Conservation (phyloP, 805 yeast genomes). For the Candida namnaoensis region DNA sequence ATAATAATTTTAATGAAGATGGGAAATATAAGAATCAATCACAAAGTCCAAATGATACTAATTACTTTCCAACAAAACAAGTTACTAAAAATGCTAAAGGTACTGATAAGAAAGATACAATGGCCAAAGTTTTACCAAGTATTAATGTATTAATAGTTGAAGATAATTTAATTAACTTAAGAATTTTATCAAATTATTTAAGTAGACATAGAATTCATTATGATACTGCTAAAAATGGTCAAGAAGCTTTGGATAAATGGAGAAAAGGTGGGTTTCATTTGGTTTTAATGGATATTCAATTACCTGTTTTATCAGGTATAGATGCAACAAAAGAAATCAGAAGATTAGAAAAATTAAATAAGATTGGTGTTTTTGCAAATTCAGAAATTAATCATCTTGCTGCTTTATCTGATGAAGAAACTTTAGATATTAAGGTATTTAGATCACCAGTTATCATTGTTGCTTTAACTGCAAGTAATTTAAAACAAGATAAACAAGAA, state of each 20-base stretch:
- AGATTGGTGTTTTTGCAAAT: constrained; percentile 46
- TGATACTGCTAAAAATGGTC: constrained; percentile 85
- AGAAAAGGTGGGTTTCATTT: constrained; percentile 88
- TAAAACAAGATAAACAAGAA: constrained; percentile 76
- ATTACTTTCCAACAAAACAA: not conserved
- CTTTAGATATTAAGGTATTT: constrained; percentile 53
- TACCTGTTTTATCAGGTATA: constrained; percentile 93
- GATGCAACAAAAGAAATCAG: constrained; percentile 93
- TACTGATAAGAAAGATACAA: constrained; percentile 15
- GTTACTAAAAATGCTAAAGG: not conserved
- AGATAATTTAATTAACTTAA: constrained; percentile 91
- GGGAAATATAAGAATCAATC: constrained; percentile 1
- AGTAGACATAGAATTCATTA: constrained; percentile 78
- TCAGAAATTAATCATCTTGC: constrained; percentile 15
- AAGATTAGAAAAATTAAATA: constrained; percentile 68
- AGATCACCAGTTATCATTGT: constrained; percentile 96
- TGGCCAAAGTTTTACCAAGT: constrained; percentile 69
- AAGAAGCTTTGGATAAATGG: constrained; percentile 94
- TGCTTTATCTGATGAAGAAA: constrained; percentile 30
- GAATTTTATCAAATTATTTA: constrained; percentile 82
- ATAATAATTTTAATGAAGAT: not conserved
- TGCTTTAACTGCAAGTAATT: constrained; percentile 89
- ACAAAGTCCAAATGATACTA: not conserved
- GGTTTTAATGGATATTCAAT: constrained; percentile 93
- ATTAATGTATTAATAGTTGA: constrained; percentile 91